A percentile compares a stretch with the other conserved stretches of the same genome.
Evolutionary conservation across 805 yeast species (phyloP).

Genomic region (Candida railenensis): DNA sequence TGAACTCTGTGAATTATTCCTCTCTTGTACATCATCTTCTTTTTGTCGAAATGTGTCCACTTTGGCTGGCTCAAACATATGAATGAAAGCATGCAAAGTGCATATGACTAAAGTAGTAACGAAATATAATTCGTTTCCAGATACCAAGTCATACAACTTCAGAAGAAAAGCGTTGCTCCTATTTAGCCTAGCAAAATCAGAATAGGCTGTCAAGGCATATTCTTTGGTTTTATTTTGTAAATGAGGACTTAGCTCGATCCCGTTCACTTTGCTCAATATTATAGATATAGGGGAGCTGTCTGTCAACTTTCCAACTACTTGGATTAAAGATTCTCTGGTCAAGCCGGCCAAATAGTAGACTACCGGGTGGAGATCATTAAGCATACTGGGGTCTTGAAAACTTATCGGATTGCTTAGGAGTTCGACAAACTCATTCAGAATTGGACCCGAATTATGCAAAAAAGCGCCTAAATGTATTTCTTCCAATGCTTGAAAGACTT

Average conservation of each 20-base stretch:
- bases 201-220: neutral
- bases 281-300: neutral
- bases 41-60: neutral
- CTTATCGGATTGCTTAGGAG: neutral
- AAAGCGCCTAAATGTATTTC: neutral
- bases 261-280: neutral
- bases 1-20: neutral
- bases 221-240: neutral
- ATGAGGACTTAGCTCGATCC: no score
- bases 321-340: neutral
- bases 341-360: constrained; percentile 1
- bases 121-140: neutral
- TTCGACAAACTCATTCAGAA: neutral
- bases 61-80: neutral
- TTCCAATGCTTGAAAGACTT: neutral
- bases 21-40: neutral
- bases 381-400: neutral
- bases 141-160: neutral
- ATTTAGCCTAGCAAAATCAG: neutral
- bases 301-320: neutral
- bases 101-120: constrained; percentile 1
- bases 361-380: neutral
- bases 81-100: neutral
- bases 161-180: neutral
- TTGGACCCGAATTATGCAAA: neutral